A percentile compares a stretch with the other conserved stretches of the same genome.
Conservation (phyloP, 495 filamentous ascomycete species). For the Aspergillus saccharolyticus region DNA sequence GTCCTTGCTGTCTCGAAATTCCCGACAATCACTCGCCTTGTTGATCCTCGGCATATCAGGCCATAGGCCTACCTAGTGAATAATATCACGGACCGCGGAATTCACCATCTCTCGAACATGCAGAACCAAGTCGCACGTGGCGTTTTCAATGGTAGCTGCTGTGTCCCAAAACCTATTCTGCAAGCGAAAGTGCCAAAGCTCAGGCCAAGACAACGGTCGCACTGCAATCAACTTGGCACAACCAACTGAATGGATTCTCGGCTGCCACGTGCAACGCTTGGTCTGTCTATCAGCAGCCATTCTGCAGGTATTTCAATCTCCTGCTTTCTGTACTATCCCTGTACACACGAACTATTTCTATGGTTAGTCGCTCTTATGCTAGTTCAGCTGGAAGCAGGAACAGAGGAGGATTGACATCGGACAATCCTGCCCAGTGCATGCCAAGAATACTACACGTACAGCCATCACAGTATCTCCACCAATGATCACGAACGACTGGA, state of each 20-base stretch:
- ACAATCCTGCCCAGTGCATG: background rate
- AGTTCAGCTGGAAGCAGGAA: background rate
- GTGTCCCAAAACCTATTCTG: background rate
- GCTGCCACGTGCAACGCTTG: background rate
- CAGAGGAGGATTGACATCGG: background rate
- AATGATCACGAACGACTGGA: background rate
- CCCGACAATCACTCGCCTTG: too few relatives aligned
- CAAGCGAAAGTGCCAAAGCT: background rate
- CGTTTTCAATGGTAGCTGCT: background rate
- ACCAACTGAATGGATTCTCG: background rate
- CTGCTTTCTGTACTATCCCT: too few relatives aligned
- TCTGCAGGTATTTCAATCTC: background rate
- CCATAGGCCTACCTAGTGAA: too few relatives aligned
- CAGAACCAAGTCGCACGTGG: background rate
- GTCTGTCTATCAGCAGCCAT: background rate
- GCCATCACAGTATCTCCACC: background rate
- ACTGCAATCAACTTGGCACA: background rate
- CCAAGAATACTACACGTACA: background rate
- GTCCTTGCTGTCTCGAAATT: too few relatives aligned
- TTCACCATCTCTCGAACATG: background rate
- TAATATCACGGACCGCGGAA: too few relatives aligned
- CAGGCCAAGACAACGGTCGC: background rate
- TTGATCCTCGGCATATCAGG: too few relatives aligned
- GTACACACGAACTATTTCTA: too few relatives aligned
- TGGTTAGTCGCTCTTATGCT: too few relatives aligned